Evolutionary conservation across 768 basidiomycete genomes (phyloP).

Genomic region (Mycena filopes): DNA sequence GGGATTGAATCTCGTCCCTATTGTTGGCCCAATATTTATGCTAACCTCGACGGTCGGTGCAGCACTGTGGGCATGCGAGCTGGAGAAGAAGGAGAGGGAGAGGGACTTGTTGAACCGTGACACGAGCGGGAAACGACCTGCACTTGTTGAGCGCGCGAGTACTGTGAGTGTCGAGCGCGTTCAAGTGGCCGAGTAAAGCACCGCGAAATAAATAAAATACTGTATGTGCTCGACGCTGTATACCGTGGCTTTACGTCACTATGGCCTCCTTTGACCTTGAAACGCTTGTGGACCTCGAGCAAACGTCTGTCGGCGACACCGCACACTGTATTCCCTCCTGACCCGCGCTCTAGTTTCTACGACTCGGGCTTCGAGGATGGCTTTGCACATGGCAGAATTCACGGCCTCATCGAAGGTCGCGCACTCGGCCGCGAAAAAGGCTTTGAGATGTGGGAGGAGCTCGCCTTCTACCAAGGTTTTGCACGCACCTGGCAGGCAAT

Average conservation of each 20-base stretch:
- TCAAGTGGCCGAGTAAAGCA: too few species aligned
- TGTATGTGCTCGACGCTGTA: too few species aligned
- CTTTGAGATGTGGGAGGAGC: conserved; percentile 97
- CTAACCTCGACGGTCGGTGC: conserved; percentile 76
- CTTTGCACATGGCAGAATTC: conserved; percentile 85
- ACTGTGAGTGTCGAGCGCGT: not conserved
- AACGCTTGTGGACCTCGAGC: conserved; percentile 69
- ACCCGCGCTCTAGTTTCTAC: conserved; percentile 72
- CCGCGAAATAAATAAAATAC: too few species aligned
- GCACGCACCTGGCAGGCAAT: conserved; percentile 76
- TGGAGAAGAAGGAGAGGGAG: conserved; percentile 55
- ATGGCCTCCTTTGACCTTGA: conserved; percentile 62
- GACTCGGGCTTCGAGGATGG: conserved; percentile 82
- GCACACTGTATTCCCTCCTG: conserved; percentile 6
- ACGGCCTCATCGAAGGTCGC: conserved; percentile 91
- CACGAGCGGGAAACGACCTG: conserved; percentile 9
- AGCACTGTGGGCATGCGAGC: conserved; percentile 75
- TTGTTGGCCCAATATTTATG: conserved; percentile 67
- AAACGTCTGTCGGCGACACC: conserved; percentile 54
- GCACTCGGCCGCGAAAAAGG: conserved; percentile 90
- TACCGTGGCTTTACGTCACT: not conserved
- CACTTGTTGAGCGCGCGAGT: not conserved
- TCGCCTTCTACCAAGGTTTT: conserved; percentile 93
- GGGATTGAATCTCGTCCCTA: conserved; percentile 68
- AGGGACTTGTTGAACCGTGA: too few species aligned